These are phyloP conservation scores for Fusarium newnesense DNA, from an alignment of 2,329 filamentous ascomycete genomes.

Conservation along the genomic window DNA sequence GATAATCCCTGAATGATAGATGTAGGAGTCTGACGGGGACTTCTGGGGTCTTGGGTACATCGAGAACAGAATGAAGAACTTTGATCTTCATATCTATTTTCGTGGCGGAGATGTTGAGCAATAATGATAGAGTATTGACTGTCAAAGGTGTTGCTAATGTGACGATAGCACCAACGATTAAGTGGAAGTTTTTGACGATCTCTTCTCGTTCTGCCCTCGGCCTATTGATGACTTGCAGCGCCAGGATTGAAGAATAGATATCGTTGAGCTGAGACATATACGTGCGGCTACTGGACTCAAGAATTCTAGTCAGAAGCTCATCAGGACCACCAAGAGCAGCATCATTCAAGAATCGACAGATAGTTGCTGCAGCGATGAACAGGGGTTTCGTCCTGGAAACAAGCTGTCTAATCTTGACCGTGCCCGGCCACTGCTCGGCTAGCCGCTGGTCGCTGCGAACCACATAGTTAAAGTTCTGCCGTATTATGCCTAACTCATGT, in stretches of 20 bases:
- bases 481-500: not conserved
- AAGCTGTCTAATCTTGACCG: not conserved
- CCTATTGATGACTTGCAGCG: not conserved
- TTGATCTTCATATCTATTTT: not conserved
- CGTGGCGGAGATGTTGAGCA: not conserved
- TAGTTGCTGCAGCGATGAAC: not conserved
- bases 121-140: not conserved
- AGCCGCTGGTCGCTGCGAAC: fast-evolving
- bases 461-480: not conserved
- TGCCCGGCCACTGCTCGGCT: not conserved
- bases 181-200: not conserved
- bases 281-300: not conserved
- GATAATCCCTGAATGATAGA: not conserved
- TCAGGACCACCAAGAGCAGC: not conserved
- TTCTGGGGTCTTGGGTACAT: not conserved
- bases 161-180: not conserved
- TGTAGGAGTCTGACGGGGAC: not conserved
- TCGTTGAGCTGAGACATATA: not conserved
- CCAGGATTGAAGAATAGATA: not conserved
- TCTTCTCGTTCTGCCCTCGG: not conserved
- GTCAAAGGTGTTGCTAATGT: not conserved
- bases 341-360: not conserved
- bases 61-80: not conserved
- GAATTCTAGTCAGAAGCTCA: not conserved
- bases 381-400: not conserved